Percentiles rank a stretch among this genome's conserved stretches.
Evolutionary conservation across 202 grass and related monocot species (phyloP).

Genomic region (Eragrostis tef): DNA sequence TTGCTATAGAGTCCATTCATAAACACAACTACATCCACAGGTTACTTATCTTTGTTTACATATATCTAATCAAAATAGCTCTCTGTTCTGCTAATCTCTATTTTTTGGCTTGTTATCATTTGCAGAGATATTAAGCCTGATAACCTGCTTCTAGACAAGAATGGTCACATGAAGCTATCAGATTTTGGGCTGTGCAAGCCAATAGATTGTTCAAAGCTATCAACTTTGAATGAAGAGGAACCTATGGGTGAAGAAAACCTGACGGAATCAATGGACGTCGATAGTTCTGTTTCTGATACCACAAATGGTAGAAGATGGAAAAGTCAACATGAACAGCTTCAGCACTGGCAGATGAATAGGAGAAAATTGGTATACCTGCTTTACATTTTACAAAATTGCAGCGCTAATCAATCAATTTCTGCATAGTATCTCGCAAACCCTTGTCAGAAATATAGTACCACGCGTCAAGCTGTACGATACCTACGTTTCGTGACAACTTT

Average conservation of each 20-base stretch:
- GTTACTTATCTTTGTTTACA: constrained; percentile 53
- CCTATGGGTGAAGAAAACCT: constrained; percentile 74
- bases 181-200: constrained; percentile 98
- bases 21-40: constrained; percentile 99
- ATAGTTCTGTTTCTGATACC: constrained; percentile 58
- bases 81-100: constrained; percentile 38
- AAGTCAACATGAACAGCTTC: constrained; percentile 84
- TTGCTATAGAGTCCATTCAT: constrained; percentile 97
- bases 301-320: constrained; percentile 78
- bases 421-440: constrained; percentile 5
- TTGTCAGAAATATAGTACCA: constrained; percentile 13
- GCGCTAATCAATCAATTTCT: constrained; percentile 3
- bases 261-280: constrained; percentile 83
- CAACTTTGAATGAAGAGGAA: constrained; percentile 89
- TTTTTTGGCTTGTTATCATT: constrained; percentile 47
- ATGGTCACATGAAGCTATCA: constrained; percentile 97
- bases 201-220: constrained; percentile 88
- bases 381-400: constrained; percentile 27
- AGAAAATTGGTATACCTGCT: constrained; percentile 77
- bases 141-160: constrained; percentile 89
- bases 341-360: constrained; percentile 96
- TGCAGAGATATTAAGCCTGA: constrained; percentile 98
- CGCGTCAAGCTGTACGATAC: not conserved
- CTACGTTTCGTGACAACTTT: not conserved
- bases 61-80: not conserved